phyloP scores from a whole-genome alignment of 805 yeast species.

The Lipomyces yamanashiensis region DNA sequence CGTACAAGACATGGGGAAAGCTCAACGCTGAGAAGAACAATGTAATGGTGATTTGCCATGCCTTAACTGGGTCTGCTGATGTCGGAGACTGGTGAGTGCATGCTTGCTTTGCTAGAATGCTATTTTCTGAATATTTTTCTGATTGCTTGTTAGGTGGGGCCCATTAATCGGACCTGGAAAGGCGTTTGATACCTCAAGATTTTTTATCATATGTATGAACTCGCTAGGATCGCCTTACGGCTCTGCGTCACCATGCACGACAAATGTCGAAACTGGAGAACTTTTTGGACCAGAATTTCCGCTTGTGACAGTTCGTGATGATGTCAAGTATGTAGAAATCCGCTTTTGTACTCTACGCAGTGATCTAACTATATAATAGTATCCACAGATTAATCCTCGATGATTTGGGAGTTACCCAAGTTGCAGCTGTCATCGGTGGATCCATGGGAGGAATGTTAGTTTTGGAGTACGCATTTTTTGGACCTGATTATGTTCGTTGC shows the following conservation, averaged over 20 bases:
- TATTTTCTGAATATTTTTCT: too few species aligned
- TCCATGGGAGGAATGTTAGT: slow-evolving; percentile 99
- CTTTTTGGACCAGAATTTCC: slow-evolving; percentile 96
- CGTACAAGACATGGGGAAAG: slow-evolving; percentile 94
- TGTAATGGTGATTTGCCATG: slow-evolving; percentile 91
- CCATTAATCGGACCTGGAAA: slow-evolving; percentile 83
- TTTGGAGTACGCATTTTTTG: slow-evolving; percentile 81
- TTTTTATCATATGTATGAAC: slow-evolving; percentile 84
- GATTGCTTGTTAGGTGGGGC: slow-evolving; percentile 64
- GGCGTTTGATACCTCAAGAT: slow-evolving; percentile 89
- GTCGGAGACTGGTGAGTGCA: slow-evolving; percentile 77
- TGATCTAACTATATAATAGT: slow-evolving; percentile 38
- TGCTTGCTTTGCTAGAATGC: not conserved
- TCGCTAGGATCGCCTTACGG: slow-evolving; percentile 98
- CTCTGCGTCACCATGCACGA: slow-evolving; percentile 85
- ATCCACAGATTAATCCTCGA: slow-evolving; percentile 80
- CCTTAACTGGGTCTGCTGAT: slow-evolving; percentile 93
- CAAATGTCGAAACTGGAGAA: slow-evolving; percentile 74
- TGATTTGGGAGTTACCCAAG: slow-evolving; percentile 71
- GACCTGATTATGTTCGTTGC: slow-evolving; percentile 65
- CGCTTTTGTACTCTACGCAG: not conserved
- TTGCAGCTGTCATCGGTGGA: slow-evolving; percentile 92
- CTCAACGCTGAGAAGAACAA: slow-evolving; percentile 72
- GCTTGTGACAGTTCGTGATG: slow-evolving; percentile 90
- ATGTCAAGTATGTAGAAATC: slow-evolving; percentile 51